Base-by-base conservation (phyloP, 257 asterid genomes). In the Primulina eburnea region DNA sequence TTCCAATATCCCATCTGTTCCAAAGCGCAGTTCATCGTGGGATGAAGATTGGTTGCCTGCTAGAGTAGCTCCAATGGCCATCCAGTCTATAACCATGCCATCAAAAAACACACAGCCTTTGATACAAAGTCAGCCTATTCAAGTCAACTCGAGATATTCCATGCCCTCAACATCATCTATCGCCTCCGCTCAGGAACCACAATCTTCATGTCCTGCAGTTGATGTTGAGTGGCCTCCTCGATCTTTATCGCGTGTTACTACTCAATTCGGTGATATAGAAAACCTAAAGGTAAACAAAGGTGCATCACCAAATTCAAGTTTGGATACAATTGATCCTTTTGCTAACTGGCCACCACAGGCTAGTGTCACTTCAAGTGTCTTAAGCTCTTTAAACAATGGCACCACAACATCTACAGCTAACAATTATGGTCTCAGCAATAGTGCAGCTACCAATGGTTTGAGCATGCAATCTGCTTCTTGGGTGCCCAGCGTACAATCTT, bases 171-270 rank as follows among this genome's bases (percentile, higher is more conserved):
- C 68, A 75, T 40, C 79, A 71, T 77, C 89, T 63, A 38, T 67
- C n/a, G 53, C 81, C 50, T 73, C 94, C 63, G 60, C 84, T 76
- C 95, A 81, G 75, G 93, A 82, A 67, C 69, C 26, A 16, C 81
- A 87, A 14, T 75, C 90, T 65, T 84, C 95, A 56, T 84, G 89
- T 73, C 97, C 99, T 71, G 90, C 99, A 33, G 95, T 91, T 74
- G 99, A 94, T 78, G 79, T 94, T 10, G 97, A 94, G 78, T 94
- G 99, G 99, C 99, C 97, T 50, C 97, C 97, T 47, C 82, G 76
- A 63, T 81, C 92, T 59, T 80, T 87, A 28, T 78, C 84, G 53
- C 82, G 74, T 50, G 62, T 56, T 35, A 61, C 84, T 40, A 63
- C 79, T 80, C 84, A 75, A 50, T 71, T 77, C 24, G 87, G 83